A percentile compares a stretch with the other conserved stretches of the same genome.
Conservation (phyloP, 352 stramenopile genomes). For the Pilasporangium apinafurcum region DNA sequence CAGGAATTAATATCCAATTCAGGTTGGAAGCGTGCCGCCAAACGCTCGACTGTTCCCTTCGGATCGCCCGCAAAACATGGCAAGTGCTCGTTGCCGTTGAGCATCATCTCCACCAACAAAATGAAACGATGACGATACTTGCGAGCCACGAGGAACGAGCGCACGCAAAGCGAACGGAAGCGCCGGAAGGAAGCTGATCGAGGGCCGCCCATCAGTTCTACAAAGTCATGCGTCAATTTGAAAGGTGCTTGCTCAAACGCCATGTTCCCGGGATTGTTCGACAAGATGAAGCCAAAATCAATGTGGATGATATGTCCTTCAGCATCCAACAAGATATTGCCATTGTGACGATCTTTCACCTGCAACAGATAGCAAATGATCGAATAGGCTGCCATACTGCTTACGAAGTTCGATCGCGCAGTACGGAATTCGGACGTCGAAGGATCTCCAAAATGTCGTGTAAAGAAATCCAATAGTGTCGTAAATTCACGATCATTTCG, state of each 20-base stretch:
- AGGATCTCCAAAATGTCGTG: conserved; percentile 86
- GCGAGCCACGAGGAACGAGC: conserved; percentile 92
- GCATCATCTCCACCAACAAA: conserved; percentile 96
- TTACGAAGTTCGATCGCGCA: conserved; percentile 84
- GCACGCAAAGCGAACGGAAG: conserved; percentile 95
- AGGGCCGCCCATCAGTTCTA: conserved; percentile 93
- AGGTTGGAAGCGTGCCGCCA: conserved; percentile 91
- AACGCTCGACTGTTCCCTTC: conserved; percentile 84
- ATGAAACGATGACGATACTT: conserved; percentile 95
- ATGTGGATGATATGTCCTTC: conserved; percentile 97
- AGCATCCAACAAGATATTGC: conserved; percentile 95
- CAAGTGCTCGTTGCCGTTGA: conserved; percentile 95
- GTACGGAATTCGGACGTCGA: conserved; percentile 64
- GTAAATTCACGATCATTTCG: conserved; percentile 92
- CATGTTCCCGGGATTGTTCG: conserved; percentile 90
- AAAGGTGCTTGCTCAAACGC: conserved; percentile 96
- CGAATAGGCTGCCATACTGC: conserved; percentile 85
- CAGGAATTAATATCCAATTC: conserved; percentile 93
- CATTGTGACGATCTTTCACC: conserved; percentile 98
- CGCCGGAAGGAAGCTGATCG: conserved; percentile 90
- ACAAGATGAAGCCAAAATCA: conserved; percentile 95
- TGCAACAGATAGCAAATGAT: conserved; percentile 96
- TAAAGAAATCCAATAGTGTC: conserved; percentile 93
- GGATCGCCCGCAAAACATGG: conserved; percentile 93
- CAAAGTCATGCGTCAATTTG: conserved; percentile 97